Evolutionary conservation across 1,284 basidiomycete species (phyloP).

Genomic region (Moniliophthora roreri): DNA sequence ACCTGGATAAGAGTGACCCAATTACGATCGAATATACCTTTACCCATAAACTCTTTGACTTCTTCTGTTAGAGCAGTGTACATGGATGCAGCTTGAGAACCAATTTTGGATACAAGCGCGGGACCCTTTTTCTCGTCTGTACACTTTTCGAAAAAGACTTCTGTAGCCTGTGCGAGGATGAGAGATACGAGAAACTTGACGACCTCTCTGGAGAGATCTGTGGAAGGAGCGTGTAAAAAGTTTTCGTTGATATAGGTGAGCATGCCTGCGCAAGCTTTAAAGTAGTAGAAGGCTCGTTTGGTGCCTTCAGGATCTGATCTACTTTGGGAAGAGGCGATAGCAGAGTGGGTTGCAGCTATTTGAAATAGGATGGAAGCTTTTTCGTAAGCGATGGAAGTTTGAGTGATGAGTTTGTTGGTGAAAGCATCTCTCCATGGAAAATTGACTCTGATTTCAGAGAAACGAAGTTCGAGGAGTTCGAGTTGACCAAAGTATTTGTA

Average conservation of each 20-base stretch:
- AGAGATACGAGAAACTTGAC: slow-evolving; percentile 89
- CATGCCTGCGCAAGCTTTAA: slow-evolving; percentile 94
- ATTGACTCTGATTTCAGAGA: slow-evolving; percentile 93
- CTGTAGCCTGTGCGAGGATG: slow-evolving; percentile 92
- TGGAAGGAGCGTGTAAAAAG: slow-evolving; percentile 98
- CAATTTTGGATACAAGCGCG: slow-evolving; percentile 83
- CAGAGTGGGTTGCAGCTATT: slow-evolving; percentile 91
- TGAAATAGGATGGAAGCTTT: slow-evolving; percentile 98
- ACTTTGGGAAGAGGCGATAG: slow-evolving; percentile 83
- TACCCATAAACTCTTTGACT: slow-evolving; percentile 93
- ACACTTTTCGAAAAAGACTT: slow-evolving; percentile 96
- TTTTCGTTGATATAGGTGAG: slow-evolving; percentile 99
- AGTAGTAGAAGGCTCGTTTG: slow-evolving; percentile 93
- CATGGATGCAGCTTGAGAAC: slow-evolving; percentile 79
- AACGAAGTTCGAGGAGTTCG: slow-evolving; percentile 94
- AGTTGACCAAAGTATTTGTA: slow-evolving; percentile 99
- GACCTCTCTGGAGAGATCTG: slow-evolving; percentile 92
- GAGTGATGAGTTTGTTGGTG: slow-evolving; percentile 89
- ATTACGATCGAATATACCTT: slow-evolving; percentile 93
- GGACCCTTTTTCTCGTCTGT: slow-evolving; percentile 86
- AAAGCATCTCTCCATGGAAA: slow-evolving; percentile 98
- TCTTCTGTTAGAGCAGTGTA: slow-evolving; percentile 85
- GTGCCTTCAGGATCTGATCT: slow-evolving; percentile 91
- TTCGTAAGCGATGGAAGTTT: slow-evolving; percentile 96
- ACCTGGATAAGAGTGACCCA: slow-evolving; percentile 89